A percentile compares a stretch with the other conserved stretches of the same genome.
Conservation (phyloP, 805 yeast species). For the Priceomyces medius region DNA sequence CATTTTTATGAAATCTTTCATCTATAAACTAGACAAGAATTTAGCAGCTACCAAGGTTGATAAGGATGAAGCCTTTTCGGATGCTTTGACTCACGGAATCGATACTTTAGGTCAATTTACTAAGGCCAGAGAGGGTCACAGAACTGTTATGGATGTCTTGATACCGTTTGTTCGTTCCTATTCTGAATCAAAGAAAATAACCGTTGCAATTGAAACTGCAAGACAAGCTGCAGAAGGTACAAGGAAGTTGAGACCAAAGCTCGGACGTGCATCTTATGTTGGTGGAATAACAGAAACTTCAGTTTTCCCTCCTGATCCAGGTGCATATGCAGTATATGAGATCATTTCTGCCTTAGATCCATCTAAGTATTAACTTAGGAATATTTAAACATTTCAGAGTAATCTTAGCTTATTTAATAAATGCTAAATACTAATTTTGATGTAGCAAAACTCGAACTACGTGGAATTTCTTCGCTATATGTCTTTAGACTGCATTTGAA, state of each 20-base stretch:
- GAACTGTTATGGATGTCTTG: slow-evolving; percentile 41
- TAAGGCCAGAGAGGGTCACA: slow-evolving; percentile 37
- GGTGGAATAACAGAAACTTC: slow-evolving; percentile 24
- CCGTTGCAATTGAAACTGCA: slow-evolving; percentile 25
- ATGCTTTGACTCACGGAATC: slow-evolving; percentile 23
- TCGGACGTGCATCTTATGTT: slow-evolving; percentile 40
- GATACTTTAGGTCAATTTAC: slow-evolving; percentile 29
- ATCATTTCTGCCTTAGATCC: slow-evolving; percentile 23
- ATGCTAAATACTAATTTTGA: too few relatives aligned
- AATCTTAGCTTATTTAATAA: too few relatives aligned
- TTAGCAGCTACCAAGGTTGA: background rate
- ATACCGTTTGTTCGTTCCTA: slow-evolving; percentile 32
- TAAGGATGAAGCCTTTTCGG: background rate
- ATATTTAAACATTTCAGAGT: too few relatives aligned
- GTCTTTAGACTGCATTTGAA: too few relatives aligned
- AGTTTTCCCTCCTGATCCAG: slow-evolving; percentile 41
- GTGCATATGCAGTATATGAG: slow-evolving; percentile 39
- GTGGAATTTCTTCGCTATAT: too few relatives aligned
- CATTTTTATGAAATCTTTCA: slow-evolving; percentile 27
- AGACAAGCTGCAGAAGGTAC: slow-evolving; percentile 34
- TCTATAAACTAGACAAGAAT: slow-evolving; percentile 16
- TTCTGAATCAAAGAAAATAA: slow-evolving; percentile 17
- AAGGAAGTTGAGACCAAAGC: slow-evolving; percentile 28
- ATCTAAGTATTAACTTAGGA: background rate
- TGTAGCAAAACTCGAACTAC: too few relatives aligned